Evolutionary conservation across 225 moss, liverwort and hornwort species (phyloP), one percentile per base, ranked within the genome.

Genomic region (Antitrichia curtipendula): DNA sequence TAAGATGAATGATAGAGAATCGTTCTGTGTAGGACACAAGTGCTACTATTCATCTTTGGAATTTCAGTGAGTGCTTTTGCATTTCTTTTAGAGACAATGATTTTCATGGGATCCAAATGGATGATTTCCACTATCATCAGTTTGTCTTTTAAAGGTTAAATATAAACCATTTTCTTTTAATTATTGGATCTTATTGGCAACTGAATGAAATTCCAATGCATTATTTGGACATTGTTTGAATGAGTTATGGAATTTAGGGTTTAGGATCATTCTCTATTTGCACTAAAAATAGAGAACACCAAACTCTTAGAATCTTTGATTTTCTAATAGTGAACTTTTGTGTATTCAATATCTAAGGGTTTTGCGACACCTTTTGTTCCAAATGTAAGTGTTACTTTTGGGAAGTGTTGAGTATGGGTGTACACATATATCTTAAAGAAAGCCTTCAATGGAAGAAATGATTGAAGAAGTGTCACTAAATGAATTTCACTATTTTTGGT

Each of bases 311-410:
- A 38, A 12, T 41, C 3, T 25, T 9, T 25, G 6, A 50, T 50
- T 16, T 3, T 50, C 21, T 17, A 8, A 75, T 75, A 13, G 21
- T 34, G 1, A 13, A 34, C 21, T 22, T 5, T 6, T 27, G 3
- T 22, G 4, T 31, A 34, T 21, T 34, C 1, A 13, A 22, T 75
- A 75, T 50, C 1, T 34, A 34, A n/a, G 0, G 1, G 34, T 49
- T 32, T 13, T 0, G 20, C 0, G 0, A 21, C 2, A 4, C 8
- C 8, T 21, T 50, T 13, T 34, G 13, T 21, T 50, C 0, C 0
- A 3, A 13, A 75, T 75, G 8, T 34, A 22, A 14, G 34, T 12
- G 7, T 34, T 0, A 0, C 4, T 32, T 50, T 50, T 50, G 7
- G 5, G 1, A 0, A 36, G 1, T 52, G 6, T 22, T 52, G 1